phyloP scores from a whole-genome alignment of 2,329 filamentous ascomycete genomes.

The Tolypocladium inflatum region DNA sequence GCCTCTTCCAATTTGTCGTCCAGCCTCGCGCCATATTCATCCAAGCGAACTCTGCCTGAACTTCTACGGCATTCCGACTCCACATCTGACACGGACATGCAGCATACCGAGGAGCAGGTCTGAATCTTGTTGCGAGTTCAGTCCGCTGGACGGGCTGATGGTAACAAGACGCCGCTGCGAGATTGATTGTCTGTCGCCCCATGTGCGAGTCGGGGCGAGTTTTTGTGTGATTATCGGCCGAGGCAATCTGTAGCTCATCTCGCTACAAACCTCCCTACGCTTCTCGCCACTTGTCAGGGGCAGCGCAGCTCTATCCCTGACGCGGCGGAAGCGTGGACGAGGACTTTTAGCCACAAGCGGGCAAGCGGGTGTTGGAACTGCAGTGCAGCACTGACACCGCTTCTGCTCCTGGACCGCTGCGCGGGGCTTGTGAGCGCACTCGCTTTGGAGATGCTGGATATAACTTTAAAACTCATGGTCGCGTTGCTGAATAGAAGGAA shows the following conservation, averaged over 20 bases:
- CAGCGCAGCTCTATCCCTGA: neutral
- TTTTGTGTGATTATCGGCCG: neutral
- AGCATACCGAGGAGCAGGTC: neutral
- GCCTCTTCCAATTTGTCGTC: neutral
- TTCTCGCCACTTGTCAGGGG: neutral
- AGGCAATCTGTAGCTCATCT: slow-evolving; percentile 12
- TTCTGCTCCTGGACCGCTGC: slow-evolving; percentile 10
- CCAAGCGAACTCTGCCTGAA: neutral
- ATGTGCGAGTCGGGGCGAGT: neutral
- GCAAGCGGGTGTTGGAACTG: slow-evolving; percentile 4
- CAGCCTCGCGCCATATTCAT: neutral
- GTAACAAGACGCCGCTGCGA: neutral
- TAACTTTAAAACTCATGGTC: slow-evolving; percentile 2
- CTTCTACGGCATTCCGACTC: neutral
- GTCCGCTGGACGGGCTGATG: neutral
- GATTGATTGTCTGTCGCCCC: neutral
- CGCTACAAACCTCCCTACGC: slow-evolving; percentile 8
- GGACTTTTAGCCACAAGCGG: slow-evolving; percentile 7
- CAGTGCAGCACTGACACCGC: slow-evolving; percentile 11
- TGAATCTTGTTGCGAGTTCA: neutral
- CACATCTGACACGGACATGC: neutral
- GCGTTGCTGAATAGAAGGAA: neutral
- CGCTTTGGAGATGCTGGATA: slow-evolving; percentile 22
- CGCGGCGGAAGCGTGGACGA: neutral
- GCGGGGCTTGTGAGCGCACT: slow-evolving; percentile 9